Conservation (phyloP, 192 early-diverging fungal species). For the Rhizophagus clarus region DNA sequence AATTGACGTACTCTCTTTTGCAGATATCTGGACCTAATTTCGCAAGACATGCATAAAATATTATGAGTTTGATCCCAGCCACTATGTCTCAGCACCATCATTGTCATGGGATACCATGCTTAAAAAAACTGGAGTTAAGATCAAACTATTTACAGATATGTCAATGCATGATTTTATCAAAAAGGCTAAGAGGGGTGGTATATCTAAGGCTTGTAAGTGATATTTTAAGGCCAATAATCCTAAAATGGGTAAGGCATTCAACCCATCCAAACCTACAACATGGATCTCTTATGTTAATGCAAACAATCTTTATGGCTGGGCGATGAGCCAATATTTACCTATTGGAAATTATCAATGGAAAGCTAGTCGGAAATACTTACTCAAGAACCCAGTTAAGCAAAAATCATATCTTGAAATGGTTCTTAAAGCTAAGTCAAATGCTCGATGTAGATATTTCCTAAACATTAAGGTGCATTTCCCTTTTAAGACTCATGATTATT, state of each 20-base stretch:
- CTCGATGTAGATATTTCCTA: not conserved
- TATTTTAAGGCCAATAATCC: slow-evolving; percentile 22
- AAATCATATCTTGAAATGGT: slow-evolving; percentile 1
- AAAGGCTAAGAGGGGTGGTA: not conserved
- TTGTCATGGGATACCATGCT: too few relatives aligned
- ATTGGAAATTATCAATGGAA: slow-evolving; percentile 15
- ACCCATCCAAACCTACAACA: slow-evolving; percentile 5
- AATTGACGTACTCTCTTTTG: not conserved
- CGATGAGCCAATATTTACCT: slow-evolving; percentile 20
- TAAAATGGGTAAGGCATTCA: not conserved
- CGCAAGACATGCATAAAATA: too few relatives aligned
- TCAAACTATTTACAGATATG: too few relatives aligned
- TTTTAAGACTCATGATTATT: not conserved
- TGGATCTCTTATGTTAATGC: too few relatives aligned
- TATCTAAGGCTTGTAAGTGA: not conserved
- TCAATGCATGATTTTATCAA: slow-evolving; percentile 6
- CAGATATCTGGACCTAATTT: not conserved
- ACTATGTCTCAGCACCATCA: too few relatives aligned
- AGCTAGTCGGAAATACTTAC: not conserved
- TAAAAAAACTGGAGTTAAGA: too few relatives aligned
- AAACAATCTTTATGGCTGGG: slow-evolving; percentile 2
- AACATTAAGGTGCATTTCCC: not conserved
- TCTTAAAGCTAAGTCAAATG: slow-evolving; percentile 5
- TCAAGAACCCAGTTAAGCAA: not conserved
- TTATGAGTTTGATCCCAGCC: too few relatives aligned